Percentiles rank a stretch among this genome's conserved stretches.
phyloP scores from a whole-genome alignment of 2,329 filamentous ascomycete species.

The Apiospora hydei region DNA sequence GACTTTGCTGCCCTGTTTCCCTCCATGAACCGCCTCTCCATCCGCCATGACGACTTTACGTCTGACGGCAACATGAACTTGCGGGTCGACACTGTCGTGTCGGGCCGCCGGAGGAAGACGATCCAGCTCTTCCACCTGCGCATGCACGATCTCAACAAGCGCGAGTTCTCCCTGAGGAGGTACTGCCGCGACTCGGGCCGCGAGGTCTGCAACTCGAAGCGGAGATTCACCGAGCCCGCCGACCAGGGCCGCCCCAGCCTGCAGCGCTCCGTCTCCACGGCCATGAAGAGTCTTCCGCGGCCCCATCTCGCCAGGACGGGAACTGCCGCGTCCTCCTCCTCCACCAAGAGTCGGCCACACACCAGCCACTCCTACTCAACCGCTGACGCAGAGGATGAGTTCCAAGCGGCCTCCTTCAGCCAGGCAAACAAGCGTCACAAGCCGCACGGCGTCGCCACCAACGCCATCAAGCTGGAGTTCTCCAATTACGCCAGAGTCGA shows the following conservation, averaged over 20 bases:
- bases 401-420: constrained; percentile 37
- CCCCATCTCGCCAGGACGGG: constrained; percentile 47
- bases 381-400: constrained; percentile 42
- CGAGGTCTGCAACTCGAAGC: constrained; percentile 86
- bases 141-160: constrained; percentile 87
- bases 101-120: constrained; percentile 70
- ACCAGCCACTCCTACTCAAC: constrained; percentile 45
- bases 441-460: constrained; percentile 63
- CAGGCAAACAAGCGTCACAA: constrained; percentile 33
- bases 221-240: constrained; percentile 68
- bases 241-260: constrained; percentile 47
- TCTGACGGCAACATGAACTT: constrained; percentile 97
- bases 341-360: constrained; percentile 42
- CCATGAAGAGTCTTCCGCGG: constrained; percentile 54
- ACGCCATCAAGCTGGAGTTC: constrained; percentile 90
- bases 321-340: constrained; percentile 42
- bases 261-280: constrained; percentile 57
- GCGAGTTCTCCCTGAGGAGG: constrained; percentile 88
- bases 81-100: constrained; percentile 80
- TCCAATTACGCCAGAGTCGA: constrained; percentile 97
- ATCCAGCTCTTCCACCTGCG: constrained; percentile 87
- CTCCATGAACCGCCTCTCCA: constrained; percentile 78
- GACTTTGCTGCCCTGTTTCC: constrained; percentile 89
- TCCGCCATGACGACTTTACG: constrained; percentile 90
- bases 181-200: constrained; percentile 94